Base-by-base conservation (phyloP, 2,329 filamentous ascomycete genomes). In the Akanthomyces dipterigenus region DNA sequence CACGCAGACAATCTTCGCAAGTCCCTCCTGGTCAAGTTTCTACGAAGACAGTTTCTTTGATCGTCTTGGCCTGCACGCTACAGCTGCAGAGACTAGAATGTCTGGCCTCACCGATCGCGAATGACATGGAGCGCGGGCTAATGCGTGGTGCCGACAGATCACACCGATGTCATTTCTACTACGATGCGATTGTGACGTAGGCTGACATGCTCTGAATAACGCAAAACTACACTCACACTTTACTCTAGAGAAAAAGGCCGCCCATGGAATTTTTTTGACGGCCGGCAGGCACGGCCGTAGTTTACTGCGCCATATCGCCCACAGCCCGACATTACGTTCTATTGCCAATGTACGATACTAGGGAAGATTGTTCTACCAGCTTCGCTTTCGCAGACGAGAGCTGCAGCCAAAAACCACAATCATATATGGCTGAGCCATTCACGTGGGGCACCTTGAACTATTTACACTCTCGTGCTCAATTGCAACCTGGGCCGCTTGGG, bases 151-250 rank as follows among this genome's bases (percentile, higher is more conserved):
- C 12, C 43, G 20, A 63, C 20, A 14, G 12, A 11, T 6, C 60
- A 18, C 64, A 65, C 9, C 64, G 64, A 3, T 62, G 40, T 45
- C 64, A 64, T n/a, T 67, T 64, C 11, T 66, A 64, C 42, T 67
- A 66, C 16, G 65, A 67, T 11, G 60, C 22, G 1, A 36, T 64
- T 1, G 61, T 31, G 16, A 20, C 40, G 65, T 67, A 62, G 3
- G 45, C 31, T 24, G 26, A 2, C 12, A 31, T 45, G 8, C n/a
- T 46, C 12, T 16, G 2, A 3, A 6, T 1, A 12, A 11, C 12
- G 5, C 34, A 11, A 7, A 12, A 12, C 7, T 36, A 11, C 18
- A 3, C 34, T 14, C 16, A 46, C n/a, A 22, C 48, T 16, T 51
- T 6, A 6, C 5, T 31, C 12, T 48, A 65, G 62, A 36, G 61